Evolutionary conservation across 2,329 filamentous ascomycete species (phyloP).

Genomic region (Trichoderma endophyticum): DNA sequence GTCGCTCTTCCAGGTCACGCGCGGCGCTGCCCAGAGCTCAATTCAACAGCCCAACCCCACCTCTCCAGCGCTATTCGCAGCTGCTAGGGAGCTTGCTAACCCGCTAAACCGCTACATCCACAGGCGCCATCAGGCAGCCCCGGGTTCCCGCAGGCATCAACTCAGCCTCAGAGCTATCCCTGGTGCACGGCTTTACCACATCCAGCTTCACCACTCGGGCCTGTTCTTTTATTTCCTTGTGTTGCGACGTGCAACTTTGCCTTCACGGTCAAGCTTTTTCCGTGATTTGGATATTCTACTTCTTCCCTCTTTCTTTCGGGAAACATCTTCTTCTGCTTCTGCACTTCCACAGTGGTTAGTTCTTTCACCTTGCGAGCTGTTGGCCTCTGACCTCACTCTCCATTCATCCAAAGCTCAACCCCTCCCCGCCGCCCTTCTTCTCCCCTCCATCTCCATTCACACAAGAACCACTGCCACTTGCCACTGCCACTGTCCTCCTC

Average conservation of each 20-base stretch:
- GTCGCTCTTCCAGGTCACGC: conserved; percentile 3
- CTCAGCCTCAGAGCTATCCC: conserved; percentile 10
- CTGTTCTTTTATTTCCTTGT: not conserved
- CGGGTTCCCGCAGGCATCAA: conserved; percentile 16
- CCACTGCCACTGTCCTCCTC: not conserved
- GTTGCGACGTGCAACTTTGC: not conserved
- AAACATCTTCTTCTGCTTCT: not conserved
- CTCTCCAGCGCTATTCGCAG: not conserved
- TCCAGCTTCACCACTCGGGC: not conserved
- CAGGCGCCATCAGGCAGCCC: conserved; percentile 15
- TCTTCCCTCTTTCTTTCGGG: not conserved
- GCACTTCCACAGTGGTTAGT: conserved; percentile 9
- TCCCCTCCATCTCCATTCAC: conserved; percentile 1
- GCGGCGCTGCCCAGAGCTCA: not conserved
- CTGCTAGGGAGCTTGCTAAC: not conserved
- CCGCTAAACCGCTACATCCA: not conserved
- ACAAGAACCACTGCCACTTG: not conserved
- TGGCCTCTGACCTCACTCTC: conserved; percentile 16
- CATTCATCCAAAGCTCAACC: conserved; percentile 6
- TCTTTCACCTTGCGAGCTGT: conserved; percentile 12
- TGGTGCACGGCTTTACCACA: not conserved
- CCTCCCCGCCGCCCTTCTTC: conserved; percentile 11
- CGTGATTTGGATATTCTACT: not conserved
- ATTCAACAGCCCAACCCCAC: not conserved
- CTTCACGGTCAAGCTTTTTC: not conserved